A percentile compares a stretch with the other conserved stretches of the same genome.
Evolutionary conservation across 2,329 filamentous ascomycete species (phyloP).

Genomic region (Aspergillus eucalypticola): DNA sequence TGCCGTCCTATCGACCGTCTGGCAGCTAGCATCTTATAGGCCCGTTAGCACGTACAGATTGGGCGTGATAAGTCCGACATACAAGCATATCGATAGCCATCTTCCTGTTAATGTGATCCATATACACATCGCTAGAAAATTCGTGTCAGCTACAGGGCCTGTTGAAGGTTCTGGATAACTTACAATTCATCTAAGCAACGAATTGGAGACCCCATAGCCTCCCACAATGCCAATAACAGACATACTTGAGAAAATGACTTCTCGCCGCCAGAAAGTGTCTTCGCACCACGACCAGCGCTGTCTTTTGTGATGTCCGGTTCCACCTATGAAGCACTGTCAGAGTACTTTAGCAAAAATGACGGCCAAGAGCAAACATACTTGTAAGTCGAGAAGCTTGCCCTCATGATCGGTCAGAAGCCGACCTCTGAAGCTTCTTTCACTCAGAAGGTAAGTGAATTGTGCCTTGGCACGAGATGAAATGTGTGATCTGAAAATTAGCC

Average conservation of each 20-base stretch:
- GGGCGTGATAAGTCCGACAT: conserved; percentile 39
- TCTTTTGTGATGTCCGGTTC: conserved; percentile 70
- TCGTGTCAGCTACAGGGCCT: conserved; percentile 20
- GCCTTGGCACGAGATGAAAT: conserved; percentile 85
- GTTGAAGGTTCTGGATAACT: conserved; percentile 25
- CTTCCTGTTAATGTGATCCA: conserved; percentile 94
- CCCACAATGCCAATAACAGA: conserved; percentile 88
- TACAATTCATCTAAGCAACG: conserved; percentile 92
- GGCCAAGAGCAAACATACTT: conserved; percentile 50
- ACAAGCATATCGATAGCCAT: conserved; percentile 93
- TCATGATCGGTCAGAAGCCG: conserved; percentile 76
- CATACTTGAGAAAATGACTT: conserved; percentile 98
- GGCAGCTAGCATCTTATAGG: conserved; percentile 74
- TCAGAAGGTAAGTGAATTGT: conserved; percentile 84
- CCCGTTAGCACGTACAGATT: conserved; percentile 12
- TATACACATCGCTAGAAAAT: conserved; percentile 76
- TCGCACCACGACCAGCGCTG: conserved; percentile 75
- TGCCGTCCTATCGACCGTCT: conserved; percentile 85
- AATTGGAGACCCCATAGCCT: conserved; percentile 94
- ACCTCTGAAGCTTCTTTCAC: conserved; percentile 85
- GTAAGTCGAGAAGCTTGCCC: conserved; percentile 71
- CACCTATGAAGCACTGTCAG: conserved; percentile 43
- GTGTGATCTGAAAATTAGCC: conserved; percentile 75
- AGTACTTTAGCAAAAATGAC: not conserved
- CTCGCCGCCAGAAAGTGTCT: conserved; percentile 91